These are phyloP conservation scores for Luvunga scandens DNA, from an alignment of 345 rosid genomes.

Conservation along the genomic window DNA sequence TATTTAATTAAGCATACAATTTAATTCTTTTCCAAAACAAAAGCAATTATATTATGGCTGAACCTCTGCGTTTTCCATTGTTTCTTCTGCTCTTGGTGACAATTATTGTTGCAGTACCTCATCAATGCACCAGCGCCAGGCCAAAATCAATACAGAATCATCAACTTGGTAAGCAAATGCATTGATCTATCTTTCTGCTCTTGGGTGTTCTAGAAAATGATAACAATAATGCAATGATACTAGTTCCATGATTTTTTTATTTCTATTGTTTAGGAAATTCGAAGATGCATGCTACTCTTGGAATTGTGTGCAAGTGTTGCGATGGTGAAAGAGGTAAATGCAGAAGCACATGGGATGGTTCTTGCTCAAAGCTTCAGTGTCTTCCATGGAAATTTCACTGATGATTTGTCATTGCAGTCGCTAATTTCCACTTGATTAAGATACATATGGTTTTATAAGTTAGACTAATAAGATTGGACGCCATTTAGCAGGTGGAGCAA, in stretches of 20 bases:
- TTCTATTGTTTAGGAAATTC: constrained; percentile 21
- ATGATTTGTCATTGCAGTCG: not conserved
- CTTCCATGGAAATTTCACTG: constrained; percentile 38
- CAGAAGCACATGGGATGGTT: constrained; percentile 30
- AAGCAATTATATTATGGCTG: not conserved
- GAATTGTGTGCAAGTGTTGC: constrained; percentile 51
- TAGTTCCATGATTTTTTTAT: not conserved
- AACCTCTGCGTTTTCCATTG: not conserved
- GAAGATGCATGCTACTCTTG: constrained; percentile 25
- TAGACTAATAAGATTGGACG: too few species aligned
- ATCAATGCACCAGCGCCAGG: constrained; percentile 5
- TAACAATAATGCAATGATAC: too few species aligned
- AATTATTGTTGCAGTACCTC: not conserved
- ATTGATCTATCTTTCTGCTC: not conserved
- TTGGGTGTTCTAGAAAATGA: not conserved
- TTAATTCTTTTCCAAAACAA: too few species aligned
- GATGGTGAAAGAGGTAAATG: constrained; percentile 42
- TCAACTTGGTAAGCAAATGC: not conserved
- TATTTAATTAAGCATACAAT: not conserved
- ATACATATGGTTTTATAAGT: not conserved
- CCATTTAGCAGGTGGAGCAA: too few species aligned
- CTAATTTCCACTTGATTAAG: not conserved
- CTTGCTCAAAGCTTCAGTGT: constrained; percentile 41
- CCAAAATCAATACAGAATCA: constrained; percentile 1
- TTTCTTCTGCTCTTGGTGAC: not conserved